These are phyloP conservation scores for Thinopyrum obtusiflorum DNA, from an alignment of 202 grass and related monocot genomes.

Conservation along the genomic window DNA sequence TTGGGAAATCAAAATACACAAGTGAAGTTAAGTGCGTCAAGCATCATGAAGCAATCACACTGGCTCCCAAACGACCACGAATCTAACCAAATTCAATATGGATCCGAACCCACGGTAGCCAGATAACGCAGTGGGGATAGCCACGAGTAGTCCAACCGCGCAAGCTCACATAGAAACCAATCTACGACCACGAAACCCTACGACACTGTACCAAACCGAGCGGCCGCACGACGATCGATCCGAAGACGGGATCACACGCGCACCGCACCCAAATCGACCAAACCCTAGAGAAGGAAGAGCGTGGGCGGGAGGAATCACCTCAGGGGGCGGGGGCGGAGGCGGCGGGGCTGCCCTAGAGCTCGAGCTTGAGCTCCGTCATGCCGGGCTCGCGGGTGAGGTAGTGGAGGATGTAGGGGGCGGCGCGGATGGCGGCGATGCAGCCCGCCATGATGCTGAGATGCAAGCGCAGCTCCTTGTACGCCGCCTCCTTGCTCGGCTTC, in stretches of 20 bases:
- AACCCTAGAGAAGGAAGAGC: background rate
- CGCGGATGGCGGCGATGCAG: slow-evolving; percentile 77
- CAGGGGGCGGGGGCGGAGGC: background rate
- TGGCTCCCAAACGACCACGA: background rate
- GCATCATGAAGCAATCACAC: background rate
- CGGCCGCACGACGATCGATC: background rate
- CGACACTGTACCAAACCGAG: background rate
- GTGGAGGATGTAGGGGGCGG: slow-evolving; percentile 88
- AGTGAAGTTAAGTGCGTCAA: background rate
- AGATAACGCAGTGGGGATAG: background rate
- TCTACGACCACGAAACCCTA: background rate
- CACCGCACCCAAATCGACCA: background rate
- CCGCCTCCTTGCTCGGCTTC: slow-evolving; percentile 83
- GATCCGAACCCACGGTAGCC: too few relatives aligned
- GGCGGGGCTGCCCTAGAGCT: slow-evolving; percentile 41
- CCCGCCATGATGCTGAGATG: slow-evolving; percentile 65
- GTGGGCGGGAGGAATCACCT: background rate
- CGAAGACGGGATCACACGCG: background rate
- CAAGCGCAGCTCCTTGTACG: slow-evolving; percentile 78
- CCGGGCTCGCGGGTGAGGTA: slow-evolving; percentile 72
- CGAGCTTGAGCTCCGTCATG: slow-evolving; percentile 74
- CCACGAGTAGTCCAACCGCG: background rate
- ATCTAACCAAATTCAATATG: background rate
- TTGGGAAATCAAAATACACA: background rate
- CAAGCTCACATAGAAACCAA: background rate